Evolutionary conservation across 2,329 filamentous ascomycete genomes (phyloP).

Genomic region (Xylariaceae sp.): DNA sequence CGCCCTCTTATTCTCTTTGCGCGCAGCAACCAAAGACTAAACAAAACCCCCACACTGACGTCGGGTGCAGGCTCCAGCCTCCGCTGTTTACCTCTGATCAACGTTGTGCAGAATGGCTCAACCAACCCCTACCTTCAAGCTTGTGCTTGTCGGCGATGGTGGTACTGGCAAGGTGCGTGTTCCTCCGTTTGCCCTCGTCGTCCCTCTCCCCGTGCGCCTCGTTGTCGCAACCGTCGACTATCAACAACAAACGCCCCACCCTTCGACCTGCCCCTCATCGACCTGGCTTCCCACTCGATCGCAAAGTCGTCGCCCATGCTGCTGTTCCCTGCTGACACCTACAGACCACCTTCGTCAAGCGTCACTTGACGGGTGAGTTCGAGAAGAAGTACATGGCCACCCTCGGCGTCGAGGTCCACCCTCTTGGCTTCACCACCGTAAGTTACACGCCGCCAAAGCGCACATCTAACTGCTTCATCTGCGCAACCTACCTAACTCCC

Average conservation of each 20-base stretch:
- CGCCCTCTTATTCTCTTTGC: neutral
- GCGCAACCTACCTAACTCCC: conserved; percentile 26
- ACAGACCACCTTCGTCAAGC: conserved; percentile 99
- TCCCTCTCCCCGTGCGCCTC: conserved; percentile 6
- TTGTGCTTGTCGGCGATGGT: conserved; percentile 98
- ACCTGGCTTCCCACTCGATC: neutral
- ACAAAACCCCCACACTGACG: conserved; percentile 19
- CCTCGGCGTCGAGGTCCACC: conserved; percentile 98
- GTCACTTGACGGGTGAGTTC: conserved; percentile 98
- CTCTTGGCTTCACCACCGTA: conserved; percentile 96
- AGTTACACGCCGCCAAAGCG: conserved; percentile 40
- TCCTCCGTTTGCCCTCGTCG: conserved; percentile 3
- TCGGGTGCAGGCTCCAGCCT: conserved; percentile 16
- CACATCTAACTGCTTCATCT: conserved; percentile 5
- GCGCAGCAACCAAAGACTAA: neutral
- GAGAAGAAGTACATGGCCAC: conserved; percentile 99
- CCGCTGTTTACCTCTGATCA: conserved; percentile 16
- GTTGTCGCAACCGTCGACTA: conserved; percentile 5
- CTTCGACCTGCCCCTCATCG: conserved; percentile 25
- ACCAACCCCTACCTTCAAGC: conserved; percentile 86
- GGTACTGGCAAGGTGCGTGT: conserved; percentile 93
- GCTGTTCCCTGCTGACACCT: conserved; percentile 18
- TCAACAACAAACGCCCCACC: conserved; percentile 15
- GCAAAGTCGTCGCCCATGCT: conserved; percentile 5
- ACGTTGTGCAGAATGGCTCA: conserved; percentile 55